These are phyloP conservation scores for Wickerhamiella qilinensis DNA, from an alignment of 805 yeast genomes.

Conservation along the genomic window DNA sequence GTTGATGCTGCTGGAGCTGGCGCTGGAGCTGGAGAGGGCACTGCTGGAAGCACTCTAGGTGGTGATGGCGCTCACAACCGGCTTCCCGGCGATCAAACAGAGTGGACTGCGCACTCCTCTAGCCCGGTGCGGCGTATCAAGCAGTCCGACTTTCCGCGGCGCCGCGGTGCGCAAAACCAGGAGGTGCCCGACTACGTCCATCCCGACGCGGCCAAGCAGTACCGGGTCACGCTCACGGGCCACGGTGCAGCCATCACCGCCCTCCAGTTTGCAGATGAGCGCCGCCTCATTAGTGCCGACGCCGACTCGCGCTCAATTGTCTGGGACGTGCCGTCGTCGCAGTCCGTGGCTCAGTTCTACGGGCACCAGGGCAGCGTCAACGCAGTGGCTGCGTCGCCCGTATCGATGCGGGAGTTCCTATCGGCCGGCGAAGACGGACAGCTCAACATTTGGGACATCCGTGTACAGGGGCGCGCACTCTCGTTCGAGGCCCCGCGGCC, in stretches of 20 bases:
- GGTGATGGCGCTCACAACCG: too few relatives aligned
- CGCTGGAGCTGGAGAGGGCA: too few relatives aligned
- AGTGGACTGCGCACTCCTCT: too few relatives aligned
- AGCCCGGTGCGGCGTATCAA: neutral
- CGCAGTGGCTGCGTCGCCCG: slow-evolving; percentile 64
- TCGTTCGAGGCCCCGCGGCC: neutral
- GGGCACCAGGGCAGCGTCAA: slow-evolving; percentile 92
- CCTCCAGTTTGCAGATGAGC: slow-evolving; percentile 7
- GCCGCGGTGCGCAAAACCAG: neutral
- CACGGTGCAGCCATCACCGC: slow-evolving; percentile 9
- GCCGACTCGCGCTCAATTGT: slow-evolving; percentile 19
- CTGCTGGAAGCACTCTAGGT: too few relatives aligned
- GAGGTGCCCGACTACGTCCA: neutral
- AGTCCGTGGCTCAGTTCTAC: slow-evolving; percentile 78
- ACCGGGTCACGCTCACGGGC: slow-evolving; percentile 5
- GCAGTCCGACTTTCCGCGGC: neutral
- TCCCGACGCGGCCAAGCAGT: slow-evolving; percentile 1
- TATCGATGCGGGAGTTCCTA: slow-evolving; percentile 2
- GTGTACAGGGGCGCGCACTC: neutral
- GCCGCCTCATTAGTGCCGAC: slow-evolving; percentile 4
- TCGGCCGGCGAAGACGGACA: slow-evolving; percentile 8
- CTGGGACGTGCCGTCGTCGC: slow-evolving; percentile 86
- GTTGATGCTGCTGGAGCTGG: too few relatives aligned
- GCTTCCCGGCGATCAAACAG: too few relatives aligned
- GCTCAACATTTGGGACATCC: slow-evolving; percentile 10